A percentile compares a stretch with the other conserved stretches of the same genome.
Conservation (phyloP, 2,329 filamentous ascomycete species). For the Pseudophaeomoniella oleicola region DNA sequence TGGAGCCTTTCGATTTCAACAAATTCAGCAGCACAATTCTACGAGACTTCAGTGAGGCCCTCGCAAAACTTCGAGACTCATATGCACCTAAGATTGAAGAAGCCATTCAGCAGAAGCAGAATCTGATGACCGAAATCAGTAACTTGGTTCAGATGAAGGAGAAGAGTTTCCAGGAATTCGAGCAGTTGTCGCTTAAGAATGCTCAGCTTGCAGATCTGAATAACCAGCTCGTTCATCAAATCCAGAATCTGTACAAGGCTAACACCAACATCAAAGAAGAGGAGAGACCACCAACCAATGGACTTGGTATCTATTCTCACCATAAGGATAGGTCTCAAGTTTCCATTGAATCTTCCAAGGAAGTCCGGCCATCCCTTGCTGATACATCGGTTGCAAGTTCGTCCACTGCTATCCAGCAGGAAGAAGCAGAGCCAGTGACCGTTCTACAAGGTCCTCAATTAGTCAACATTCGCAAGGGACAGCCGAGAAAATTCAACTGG, state of each 20-base stretch:
- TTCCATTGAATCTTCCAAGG: conserved; percentile 26
- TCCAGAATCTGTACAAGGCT: conserved; percentile 82
- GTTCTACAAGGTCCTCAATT: conserved; percentile 69
- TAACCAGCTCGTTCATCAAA: conserved; percentile 85
- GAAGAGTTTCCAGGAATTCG: conserved; percentile 86
- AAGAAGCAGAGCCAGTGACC: conserved; percentile 48
- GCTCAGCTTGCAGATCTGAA: conserved; percentile 89
- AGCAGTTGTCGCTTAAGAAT: conserved; percentile 88
- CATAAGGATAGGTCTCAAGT: conserved; percentile 35
- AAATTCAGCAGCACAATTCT: conserved; percentile 50
- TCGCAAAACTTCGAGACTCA: conserved; percentile 64
- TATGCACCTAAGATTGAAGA: conserved; percentile 66
- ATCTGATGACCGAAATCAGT: conserved; percentile 71
- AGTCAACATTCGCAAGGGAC: conserved; percentile 85
- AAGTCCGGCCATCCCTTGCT: conserved; percentile 29
- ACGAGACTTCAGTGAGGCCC: conserved; percentile 46
- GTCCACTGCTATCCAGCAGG: conserved; percentile 45
- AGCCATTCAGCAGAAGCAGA: conserved; percentile 74
- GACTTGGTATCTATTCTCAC: conserved; percentile 49
- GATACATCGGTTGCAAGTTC: conserved; percentile 42
- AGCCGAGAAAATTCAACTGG: conserved; percentile 96
- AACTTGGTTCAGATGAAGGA: conserved; percentile 75
- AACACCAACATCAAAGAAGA: conserved; percentile 38
- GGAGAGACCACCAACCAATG: conserved; percentile 26
- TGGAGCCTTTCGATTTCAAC: conserved; percentile 63